These are phyloP conservation scores for Hypomyces rosellus DNA, from an alignment of 2,329 filamentous ascomycete species.

Conservation along the genomic window DNA sequence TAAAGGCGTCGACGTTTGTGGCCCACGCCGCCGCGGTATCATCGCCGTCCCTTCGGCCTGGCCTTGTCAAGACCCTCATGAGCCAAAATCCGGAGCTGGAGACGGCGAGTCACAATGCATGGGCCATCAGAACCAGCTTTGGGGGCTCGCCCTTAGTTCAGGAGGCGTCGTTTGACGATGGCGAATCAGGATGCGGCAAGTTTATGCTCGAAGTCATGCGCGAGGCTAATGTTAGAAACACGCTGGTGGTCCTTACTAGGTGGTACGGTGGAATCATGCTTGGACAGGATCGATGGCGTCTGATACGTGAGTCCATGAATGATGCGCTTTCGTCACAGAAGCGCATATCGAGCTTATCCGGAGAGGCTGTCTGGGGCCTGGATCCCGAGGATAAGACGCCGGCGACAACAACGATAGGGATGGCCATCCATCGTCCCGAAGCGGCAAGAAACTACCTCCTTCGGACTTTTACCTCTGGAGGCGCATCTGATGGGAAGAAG, in stretches of 20 bases:
- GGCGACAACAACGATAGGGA: conserved; percentile 37
- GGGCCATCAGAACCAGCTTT: conserved; percentile 37
- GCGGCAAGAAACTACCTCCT: conserved; percentile 55
- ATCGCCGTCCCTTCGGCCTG: conserved; percentile 36
- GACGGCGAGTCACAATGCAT: conserved; percentile 53
- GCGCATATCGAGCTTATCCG: conserved; percentile 30
- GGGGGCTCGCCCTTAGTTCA: conserved; percentile 34
- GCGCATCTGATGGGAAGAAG: conserved; percentile 36
- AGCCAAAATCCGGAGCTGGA: conserved; percentile 42
- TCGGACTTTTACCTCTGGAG: conserved; percentile 49
- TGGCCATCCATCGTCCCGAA: conserved; percentile 71
- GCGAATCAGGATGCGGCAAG: conserved; percentile 53
- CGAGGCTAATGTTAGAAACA: conserved; percentile 44
- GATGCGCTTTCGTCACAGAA: conserved; percentile 46
- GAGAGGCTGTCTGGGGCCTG: conserved; percentile 55
- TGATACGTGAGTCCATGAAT: conserved; percentile 53
- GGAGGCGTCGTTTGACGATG: conserved; percentile 53
- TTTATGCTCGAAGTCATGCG: conserved; percentile 50
- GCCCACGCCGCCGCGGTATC: conserved; percentile 39
- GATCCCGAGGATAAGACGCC: conserved; percentile 47
- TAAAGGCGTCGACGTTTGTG: conserved; percentile 51
- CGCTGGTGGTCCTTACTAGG: conserved; percentile 52
- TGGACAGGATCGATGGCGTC: conserved; percentile 55
- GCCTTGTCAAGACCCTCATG: conserved; percentile 43
- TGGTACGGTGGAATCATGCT: conserved; percentile 59